A percentile compares a stretch with the other conserved stretches of the same genome.
Evolutionary conservation across 1,139 yeast species (phyloP).

Genomic region (Yamadazyma triangularis): DNA sequence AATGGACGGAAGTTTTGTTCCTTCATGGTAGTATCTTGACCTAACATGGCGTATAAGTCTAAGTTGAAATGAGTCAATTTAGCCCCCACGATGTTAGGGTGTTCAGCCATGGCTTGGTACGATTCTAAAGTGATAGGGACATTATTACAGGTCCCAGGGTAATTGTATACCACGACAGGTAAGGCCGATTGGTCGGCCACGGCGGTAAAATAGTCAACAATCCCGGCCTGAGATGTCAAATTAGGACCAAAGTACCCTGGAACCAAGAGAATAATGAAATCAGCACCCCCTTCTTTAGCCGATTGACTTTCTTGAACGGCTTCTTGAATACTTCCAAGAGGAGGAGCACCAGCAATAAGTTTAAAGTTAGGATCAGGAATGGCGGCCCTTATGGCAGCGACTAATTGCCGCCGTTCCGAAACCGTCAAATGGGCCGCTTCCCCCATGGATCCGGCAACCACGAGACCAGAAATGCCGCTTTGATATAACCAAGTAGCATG

Average conservation of each 20-base stretch:
- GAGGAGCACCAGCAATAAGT: slow-evolving; percentile 34
- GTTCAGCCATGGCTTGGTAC: slow-evolving; percentile 24
- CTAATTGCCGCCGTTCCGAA: slow-evolving; percentile 26
- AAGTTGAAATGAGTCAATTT: slow-evolving; percentile 39
- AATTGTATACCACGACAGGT: slow-evolving; percentile 33
- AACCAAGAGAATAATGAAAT: slow-evolving; percentile 26
- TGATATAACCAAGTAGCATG: slow-evolving; percentile 37
- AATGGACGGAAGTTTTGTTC: slow-evolving; percentile 35
- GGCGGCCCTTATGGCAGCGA: slow-evolving; percentile 17
- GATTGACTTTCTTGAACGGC: slow-evolving; percentile 24
- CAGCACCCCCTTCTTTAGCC: slow-evolving; percentile 31
- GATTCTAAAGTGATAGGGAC: slow-evolving; percentile 32
- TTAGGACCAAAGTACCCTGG: slow-evolving; percentile 33
- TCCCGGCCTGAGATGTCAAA: slow-evolving; percentile 30
- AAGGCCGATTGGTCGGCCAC: slow-evolving; percentile 28
- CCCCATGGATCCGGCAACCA: slow-evolving; percentile 46
- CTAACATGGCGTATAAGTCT: slow-evolving; percentile 33
- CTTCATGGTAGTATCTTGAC: slow-evolving; percentile 26
- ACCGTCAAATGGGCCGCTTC: slow-evolving; percentile 33
- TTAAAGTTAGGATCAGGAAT: slow-evolving; percentile 24
- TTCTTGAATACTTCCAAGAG: slow-evolving; percentile 23
- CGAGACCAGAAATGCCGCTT: slow-evolving; percentile 43
- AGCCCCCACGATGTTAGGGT: slow-evolving; percentile 33
- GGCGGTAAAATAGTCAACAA: slow-evolving; percentile 26
- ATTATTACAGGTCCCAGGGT: slow-evolving; percentile 37